Conservation (phyloP, 2,329 filamentous ascomycete genomes). For the Clonostachys chloroleuca region DNA sequence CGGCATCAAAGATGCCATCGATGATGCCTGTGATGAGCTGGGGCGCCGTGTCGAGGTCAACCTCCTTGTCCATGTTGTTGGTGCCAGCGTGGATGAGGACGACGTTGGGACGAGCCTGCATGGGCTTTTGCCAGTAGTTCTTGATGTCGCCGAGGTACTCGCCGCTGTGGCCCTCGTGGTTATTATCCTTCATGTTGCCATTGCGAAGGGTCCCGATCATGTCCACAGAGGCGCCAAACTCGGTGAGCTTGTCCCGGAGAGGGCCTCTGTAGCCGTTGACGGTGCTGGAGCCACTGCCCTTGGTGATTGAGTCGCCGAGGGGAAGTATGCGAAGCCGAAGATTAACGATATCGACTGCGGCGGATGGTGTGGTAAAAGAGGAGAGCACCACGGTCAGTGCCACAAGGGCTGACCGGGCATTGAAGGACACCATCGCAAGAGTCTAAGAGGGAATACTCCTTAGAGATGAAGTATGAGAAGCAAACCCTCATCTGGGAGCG, state of each 20-base stretch:
- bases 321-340: conserved; percentile 4
- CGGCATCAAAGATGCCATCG: conserved; percentile 5
- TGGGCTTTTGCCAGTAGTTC: conserved; percentile 2
- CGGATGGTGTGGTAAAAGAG: too few relatives aligned
- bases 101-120: conserved; percentile 9
- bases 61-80: conserved; percentile 11
- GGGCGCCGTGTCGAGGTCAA: conserved; percentile 6
- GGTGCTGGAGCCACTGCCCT: conserved; percentile 2
- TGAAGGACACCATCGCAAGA: too few relatives aligned
- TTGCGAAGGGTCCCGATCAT: conserved; percentile 5
- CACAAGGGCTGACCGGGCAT: too few relatives aligned
- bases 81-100: conserved; percentile 14
- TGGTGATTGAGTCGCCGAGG: conserved; percentile 6
- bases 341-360: too few relatives aligned
- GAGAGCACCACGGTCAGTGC: too few relatives aligned
- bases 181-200: conserved; percentile 7
- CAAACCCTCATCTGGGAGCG: too few relatives aligned
- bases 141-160: conserved; percentile 6
- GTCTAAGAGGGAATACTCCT: too few relatives aligned
- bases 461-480: too few relatives aligned
- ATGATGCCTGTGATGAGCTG: conserved; percentile 9
- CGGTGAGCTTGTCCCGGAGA: conserved; percentile 4
- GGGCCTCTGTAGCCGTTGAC: conserved; percentile 4
- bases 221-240: conserved; percentile 2
- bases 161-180: conserved; percentile 10